Evolutionary conservation across 805 yeast genomes (phyloP), one percentile per base, ranked within the genome.

Genomic region (Scheffersomyces coipomensis): DNA sequence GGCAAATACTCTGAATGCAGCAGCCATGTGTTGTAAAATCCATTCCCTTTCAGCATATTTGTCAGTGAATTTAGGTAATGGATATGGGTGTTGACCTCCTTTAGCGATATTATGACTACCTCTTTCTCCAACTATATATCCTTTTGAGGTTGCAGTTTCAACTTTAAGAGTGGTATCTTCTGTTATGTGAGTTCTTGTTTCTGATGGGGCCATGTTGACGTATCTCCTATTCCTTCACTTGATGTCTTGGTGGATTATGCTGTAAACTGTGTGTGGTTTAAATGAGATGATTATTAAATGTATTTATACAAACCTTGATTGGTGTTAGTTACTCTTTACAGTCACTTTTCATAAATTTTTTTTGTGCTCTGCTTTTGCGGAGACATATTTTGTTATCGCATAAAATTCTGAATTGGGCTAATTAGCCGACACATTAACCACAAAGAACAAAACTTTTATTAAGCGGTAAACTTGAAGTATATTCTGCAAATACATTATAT

Each of bases 1-100:
- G n/a, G 87, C 89, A 58, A 88, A 85, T 1, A 84, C 76, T 45
- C 95, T 73, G 68, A 87, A 87, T 1, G 91, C 90, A 24, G 83
- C 93, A 1, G 95, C 95, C 83, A 84, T 78, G 52, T 87, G 95
- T 55, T 85, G 78, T 35, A 73, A 56, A 40, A 77, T 60, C 78
- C 79, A 78, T 51, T 71, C 64, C 43, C 86, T 64, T 47, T 81
- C 71, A 24, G 64, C 68, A 24, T 59, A 51, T 33, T 72, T 70
- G 49, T 76, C 76, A 5, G 64, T 64, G 49, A 81, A 81, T 33
- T 52, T 55, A 7, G 86, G 86, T 9, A 72, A 53, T n/a, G 66
- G 71, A 55, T 68, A 67, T 9, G 82, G 81, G 33, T 67, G 75
- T 7, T 61, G 62, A 29, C 68, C 66, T 9, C 86, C 86, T 53